Percentiles rank a stretch among this genome's conserved stretches.
Evolutionary conservation across 805 yeast species (phyloP).

Genomic region (Hanseniaspora meyeri): DNA sequence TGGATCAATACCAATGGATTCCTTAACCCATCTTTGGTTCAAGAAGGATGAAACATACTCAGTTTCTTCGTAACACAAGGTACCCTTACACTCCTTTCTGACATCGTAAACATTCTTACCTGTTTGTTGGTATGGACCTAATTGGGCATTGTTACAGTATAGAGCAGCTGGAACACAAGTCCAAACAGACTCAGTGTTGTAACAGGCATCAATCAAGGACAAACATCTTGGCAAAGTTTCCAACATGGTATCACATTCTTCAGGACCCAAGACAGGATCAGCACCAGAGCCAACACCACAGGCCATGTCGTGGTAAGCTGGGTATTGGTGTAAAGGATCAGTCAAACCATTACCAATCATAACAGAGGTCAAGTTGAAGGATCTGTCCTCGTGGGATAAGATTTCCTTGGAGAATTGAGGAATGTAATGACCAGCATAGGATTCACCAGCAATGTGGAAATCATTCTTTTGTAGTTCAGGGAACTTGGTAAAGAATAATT

Average conservation of each 20-base stretch:
- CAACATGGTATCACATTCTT: slow-evolving; percentile 63
- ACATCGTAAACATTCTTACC: slow-evolving; percentile 89
- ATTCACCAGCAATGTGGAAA: slow-evolving; percentile 87
- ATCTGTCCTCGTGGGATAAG: slow-evolving; percentile 45
- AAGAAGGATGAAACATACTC: slow-evolving; percentile 65
- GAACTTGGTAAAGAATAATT: slow-evolving; percentile 67
- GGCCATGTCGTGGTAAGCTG: slow-evolving; percentile 81
- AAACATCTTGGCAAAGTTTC: slow-evolving; percentile 65
- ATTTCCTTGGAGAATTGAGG: slow-evolving; percentile 82
- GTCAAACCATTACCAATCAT: slow-evolving; percentile 87
- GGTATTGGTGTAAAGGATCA: slow-evolving; percentile 69
- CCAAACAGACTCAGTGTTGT: slow-evolving; percentile 59
- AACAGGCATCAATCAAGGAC: slow-evolving; percentile 64
- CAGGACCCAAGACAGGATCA: slow-evolving; percentile 63
- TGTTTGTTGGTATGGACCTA: slow-evolving; percentile 70
- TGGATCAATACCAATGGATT: slow-evolving; percentile 73
- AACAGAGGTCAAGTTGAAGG: slow-evolving; percentile 59
- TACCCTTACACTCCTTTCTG: slow-evolving; percentile 64
- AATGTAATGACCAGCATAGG: slow-evolving; percentile 88
- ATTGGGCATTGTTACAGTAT: slow-evolving; percentile 75
- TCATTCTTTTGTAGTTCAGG: slow-evolving; percentile 36
- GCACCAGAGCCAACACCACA: slow-evolving; percentile 78
- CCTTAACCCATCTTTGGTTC: slow-evolving; percentile 63
- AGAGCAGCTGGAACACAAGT: slow-evolving; percentile 83
- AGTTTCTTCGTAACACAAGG: slow-evolving; percentile 68